Percentiles rank a stretch among this genome's conserved stretches.
Conservation (phyloP, 495 filamentous ascomycete genomes). For the Penicillium coffeae region DNA sequence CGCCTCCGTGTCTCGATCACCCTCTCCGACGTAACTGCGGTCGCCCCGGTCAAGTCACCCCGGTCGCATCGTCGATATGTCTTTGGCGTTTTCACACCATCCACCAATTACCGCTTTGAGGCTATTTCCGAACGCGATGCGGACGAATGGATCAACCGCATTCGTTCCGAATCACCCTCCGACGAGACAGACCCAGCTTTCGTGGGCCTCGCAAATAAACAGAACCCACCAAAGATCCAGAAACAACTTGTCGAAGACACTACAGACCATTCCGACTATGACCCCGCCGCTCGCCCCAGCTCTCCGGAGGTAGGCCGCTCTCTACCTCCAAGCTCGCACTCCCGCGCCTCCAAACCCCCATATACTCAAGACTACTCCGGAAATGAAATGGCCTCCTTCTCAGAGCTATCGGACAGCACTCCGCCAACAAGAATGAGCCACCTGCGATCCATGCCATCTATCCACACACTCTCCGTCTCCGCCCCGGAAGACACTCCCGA, state of each 20-base stretch:
- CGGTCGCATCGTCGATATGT: slow-evolving; percentile 76
- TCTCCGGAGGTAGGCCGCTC: slow-evolving; percentile 42
- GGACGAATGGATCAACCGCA: slow-evolving; percentile 80
- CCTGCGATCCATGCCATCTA: slow-evolving; percentile 32
- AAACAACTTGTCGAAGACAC: slow-evolving; percentile 41
- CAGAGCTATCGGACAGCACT: slow-evolving; percentile 78
- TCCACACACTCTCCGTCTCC: slow-evolving; percentile 29
- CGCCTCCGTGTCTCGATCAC: slow-evolving; percentile 83
- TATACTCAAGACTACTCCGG: slow-evolving; percentile 76
- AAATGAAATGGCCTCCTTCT: slow-evolving; percentile 82
- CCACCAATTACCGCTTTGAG: slow-evolving; percentile 87
- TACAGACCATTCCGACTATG: slow-evolving; percentile 43
- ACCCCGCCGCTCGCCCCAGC: slow-evolving; percentile 33
- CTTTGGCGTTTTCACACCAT: slow-evolving; percentile 90
- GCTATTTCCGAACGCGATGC: slow-evolving; percentile 69
- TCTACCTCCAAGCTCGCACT: slow-evolving; percentile 22
- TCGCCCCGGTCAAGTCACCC: slow-evolving; percentile 80
- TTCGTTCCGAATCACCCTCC: slow-evolving; percentile 72
- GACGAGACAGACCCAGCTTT: slow-evolving; percentile 84
- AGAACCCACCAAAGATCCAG: slow-evolving; percentile 29
- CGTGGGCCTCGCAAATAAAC: slow-evolving; percentile 49
- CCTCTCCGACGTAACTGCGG: slow-evolving; percentile 86
- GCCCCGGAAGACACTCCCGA: slow-evolving; percentile 24
- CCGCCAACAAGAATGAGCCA: slow-evolving; percentile 21
- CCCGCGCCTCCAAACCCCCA: slow-evolving; percentile 36